A percentile compares a stretch with the other conserved stretches of the same genome.
These are phyloP conservation scores for Phytomonas francai DNA, from an alignment of 208 protist species.

Conservation along the genomic window DNA sequence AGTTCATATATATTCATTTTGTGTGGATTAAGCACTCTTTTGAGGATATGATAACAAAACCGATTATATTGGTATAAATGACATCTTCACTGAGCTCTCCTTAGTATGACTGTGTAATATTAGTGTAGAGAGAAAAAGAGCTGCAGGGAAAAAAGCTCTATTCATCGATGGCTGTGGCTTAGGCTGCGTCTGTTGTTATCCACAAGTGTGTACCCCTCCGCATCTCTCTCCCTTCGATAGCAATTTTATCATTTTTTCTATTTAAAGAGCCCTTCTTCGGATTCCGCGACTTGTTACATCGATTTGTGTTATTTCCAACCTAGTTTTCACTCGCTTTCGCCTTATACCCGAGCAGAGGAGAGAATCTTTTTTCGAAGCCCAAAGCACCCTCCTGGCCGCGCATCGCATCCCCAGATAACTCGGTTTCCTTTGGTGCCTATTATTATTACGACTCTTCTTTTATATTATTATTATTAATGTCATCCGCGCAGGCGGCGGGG, in stretches of 20 bases:
- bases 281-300: not conserved
- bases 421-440: too few species aligned
- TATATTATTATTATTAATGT: too few species aligned
- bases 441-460: too few species aligned
- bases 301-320: not conserved
- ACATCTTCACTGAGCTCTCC: not conserved
- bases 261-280: constrained; percentile 6
- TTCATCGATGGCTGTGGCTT: not conserved
- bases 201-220: not conserved
- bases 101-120: not conserved
- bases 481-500: constrained; percentile 6
- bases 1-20: not conserved
- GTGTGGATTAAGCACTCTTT: not conserved
- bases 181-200: not conserved
- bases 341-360: constrained; percentile 1
- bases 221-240: not conserved
- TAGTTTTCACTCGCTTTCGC: not conserved
- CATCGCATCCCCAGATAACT: not conserved
- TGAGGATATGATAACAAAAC: not conserved
- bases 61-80: constrained; percentile 1
- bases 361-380: not conserved
- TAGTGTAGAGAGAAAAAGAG: not conserved
- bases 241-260: not conserved
- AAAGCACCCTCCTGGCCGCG: not conserved
- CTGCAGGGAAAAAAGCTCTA: not conserved